Base-by-base conservation (phyloP, 805 yeast species). In the Barnettozyma sp. region DNA sequence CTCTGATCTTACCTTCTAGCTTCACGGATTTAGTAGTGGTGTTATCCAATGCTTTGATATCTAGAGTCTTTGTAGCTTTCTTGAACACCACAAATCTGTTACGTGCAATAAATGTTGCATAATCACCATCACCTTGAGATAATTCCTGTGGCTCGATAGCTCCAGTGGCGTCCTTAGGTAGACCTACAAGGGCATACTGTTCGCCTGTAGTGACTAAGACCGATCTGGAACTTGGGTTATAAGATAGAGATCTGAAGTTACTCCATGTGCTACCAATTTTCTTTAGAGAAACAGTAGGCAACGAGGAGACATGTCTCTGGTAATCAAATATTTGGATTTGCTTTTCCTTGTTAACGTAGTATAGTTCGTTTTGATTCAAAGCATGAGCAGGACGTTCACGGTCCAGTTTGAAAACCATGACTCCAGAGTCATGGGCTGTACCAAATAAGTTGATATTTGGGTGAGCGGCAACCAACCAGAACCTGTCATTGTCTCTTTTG, bases 321-420 rank as follows among this genome's bases (percentile, higher is more conserved):
- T 73, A 81, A 54, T 85, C 92, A 54, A 73, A 87, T 36, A 75
- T 65, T 60, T 86, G 94, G 35, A 90, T 78, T 59, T 86, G 94
- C 59, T 82, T 85, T 56, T 86, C 95, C 42, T 75, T 71, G 60
- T 85, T 86, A 50, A 87, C 76, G 54, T 72, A 90, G 43, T 73
- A 73, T 49, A 92, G 60, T 50, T 72, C 77, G 60, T 83, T 83
- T 56, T 83, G 92, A 62, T 70, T 72, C 22, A 76, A 53, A 5
- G 83, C 60, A 50, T 75, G 73, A n/a, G 96, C 94, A 11, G 98
- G 97, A 60, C 98, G 79, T 68, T 92, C 99, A 58, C 97, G 82
- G 59, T 86, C 96, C 42, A 92, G 71, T 65, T 92, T 92, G 74
- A 92, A 94, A 33, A 92, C 95, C 94, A 88, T 88, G 21, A 87